phyloP scores from a whole-genome alignment of 2,329 filamentous ascomycete species.

The Cladophialophora carrionii region DNA sequence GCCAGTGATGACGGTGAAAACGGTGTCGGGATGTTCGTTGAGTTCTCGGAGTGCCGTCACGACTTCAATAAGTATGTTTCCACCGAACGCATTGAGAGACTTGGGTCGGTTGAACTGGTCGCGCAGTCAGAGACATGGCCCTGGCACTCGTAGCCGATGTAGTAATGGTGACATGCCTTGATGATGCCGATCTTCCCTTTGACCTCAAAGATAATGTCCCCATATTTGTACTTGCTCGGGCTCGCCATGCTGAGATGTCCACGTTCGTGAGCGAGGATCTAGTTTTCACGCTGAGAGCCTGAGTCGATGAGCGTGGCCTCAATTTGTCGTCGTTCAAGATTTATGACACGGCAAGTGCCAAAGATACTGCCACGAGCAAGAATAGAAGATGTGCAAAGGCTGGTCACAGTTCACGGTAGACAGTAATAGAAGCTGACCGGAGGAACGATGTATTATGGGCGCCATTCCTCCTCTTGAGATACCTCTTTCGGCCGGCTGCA shows the following conservation, averaged over 20 bases:
- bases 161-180: slow-evolving; percentile 44
- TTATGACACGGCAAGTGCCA: not conserved
- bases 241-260: slow-evolving; percentile 20
- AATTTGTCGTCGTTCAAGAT: not conserved
- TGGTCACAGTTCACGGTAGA: not conserved
- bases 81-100: slow-evolving; percentile 54
- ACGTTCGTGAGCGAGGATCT: no score
- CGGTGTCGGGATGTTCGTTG: slow-evolving; percentile 53
- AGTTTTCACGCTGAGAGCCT: not conserved
- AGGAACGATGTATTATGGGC: not conserved
- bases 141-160: not conserved
- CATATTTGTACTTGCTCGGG: slow-evolving; percentile 41
- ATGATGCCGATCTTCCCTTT: slow-evolving; percentile 52
- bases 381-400: not conserved
- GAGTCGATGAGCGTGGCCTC: no score
- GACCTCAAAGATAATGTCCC: slow-evolving; percentile 52
- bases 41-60: slow-evolving; percentile 51
- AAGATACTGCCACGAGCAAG: not conserved
- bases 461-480: not conserved
- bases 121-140: slow-evolving; percentile 10
- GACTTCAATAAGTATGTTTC: slow-evolving; percentile 50
- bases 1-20: slow-evolving; percentile 57
- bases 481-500: slow-evolving; percentile 1
- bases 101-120: slow-evolving; percentile 54
- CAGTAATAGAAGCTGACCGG: not conserved